phyloP scores from a whole-genome alignment of 805 yeast species.

The Blastobotrys peoriensis region DNA sequence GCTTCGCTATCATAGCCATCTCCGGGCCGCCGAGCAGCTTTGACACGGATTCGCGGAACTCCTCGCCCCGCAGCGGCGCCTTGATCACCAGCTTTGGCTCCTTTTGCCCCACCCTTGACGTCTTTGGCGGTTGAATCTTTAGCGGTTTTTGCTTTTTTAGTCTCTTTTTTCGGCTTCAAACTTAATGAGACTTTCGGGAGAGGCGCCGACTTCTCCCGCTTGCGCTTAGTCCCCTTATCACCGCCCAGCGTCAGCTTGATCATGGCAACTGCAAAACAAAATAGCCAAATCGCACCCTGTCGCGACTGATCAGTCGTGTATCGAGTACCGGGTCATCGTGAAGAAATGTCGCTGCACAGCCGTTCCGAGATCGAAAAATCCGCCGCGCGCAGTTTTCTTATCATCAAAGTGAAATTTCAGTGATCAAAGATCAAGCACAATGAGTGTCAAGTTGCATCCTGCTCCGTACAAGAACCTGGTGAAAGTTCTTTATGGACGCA shows the following conservation, averaged over 20 bases:
- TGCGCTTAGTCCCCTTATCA: conserved; percentile 4
- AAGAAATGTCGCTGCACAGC: too few species aligned
- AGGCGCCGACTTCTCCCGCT: neutral
- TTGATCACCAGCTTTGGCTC: neutral
- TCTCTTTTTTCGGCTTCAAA: conserved; percentile 2
- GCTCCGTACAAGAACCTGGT: conserved; percentile 19
- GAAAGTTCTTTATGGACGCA: conserved; percentile 43
- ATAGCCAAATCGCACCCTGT: too few species aligned
- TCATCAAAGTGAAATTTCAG: too few species aligned
- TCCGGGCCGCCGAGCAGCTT: conserved; percentile 69
- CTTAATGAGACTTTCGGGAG: neutral
- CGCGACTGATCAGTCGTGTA: too few species aligned
- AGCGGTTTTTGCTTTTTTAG: conserved; percentile 5
- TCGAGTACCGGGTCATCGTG: too few species aligned
- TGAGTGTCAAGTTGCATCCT: conserved; percentile 16
- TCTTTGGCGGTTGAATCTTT: neutral
- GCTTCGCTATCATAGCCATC: conserved; percentile 98
- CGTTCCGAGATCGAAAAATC: too few species aligned
- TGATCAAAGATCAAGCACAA: neutral
- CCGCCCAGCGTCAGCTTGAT: conserved; percentile 25
- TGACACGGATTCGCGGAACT: conserved; percentile 45
- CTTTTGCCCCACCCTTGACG: neutral
- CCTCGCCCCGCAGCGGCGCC: too few species aligned
- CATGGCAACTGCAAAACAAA: too few species aligned
- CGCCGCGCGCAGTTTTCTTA: too few species aligned